phyloP scores from a whole-genome alignment of 2,329 filamentous ascomycete species.

The Hypoxylon sp. region DNA sequence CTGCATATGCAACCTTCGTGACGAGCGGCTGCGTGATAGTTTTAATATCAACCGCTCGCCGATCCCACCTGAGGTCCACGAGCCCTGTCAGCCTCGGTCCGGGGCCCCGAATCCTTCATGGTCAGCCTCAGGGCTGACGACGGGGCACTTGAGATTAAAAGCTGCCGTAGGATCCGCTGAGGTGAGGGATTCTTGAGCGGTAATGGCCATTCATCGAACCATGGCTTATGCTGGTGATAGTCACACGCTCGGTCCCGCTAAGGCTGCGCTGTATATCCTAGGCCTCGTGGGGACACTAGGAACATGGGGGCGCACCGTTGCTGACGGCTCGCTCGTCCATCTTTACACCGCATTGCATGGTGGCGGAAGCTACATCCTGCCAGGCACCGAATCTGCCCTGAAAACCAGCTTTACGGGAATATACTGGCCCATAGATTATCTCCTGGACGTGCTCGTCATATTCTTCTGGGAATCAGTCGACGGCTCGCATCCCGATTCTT shows the following conservation, averaged over 20 bases:
- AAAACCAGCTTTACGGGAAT: conserved; percentile 31
- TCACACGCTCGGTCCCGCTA: conserved; percentile 3
- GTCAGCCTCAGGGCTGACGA: conserved; percentile 5
- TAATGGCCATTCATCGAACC: conserved; percentile 1
- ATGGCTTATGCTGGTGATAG: conserved; percentile 2
- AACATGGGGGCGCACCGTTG: conserved; percentile 25
- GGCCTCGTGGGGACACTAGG: conserved; percentile 8
- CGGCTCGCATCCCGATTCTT: conserved; percentile 24
- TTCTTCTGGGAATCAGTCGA: conserved; percentile 33
- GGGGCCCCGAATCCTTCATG: neutral
- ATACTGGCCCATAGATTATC: conserved; percentile 24
- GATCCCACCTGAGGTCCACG: neutral
- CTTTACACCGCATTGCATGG: conserved; percentile 10
- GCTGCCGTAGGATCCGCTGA: conserved; percentile 1
- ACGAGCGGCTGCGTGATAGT: neutral
- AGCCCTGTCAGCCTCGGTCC: conserved; percentile 5
- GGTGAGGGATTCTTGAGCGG: neutral
- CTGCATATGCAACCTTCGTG: conserved; percentile 6
- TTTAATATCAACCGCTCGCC: neutral
- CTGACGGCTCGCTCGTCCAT: conserved; percentile 9
- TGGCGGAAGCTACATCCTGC: conserved; percentile 11
- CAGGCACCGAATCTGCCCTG: conserved; percentile 10
- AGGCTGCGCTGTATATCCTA: conserved; percentile 1
- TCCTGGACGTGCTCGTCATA: conserved; percentile 25
- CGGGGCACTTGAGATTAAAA: conserved; percentile 1